These are phyloP conservation scores for Nematodospora valgi DNA, from an alignment of 805 yeast species.

Conservation along the genomic window DNA sequence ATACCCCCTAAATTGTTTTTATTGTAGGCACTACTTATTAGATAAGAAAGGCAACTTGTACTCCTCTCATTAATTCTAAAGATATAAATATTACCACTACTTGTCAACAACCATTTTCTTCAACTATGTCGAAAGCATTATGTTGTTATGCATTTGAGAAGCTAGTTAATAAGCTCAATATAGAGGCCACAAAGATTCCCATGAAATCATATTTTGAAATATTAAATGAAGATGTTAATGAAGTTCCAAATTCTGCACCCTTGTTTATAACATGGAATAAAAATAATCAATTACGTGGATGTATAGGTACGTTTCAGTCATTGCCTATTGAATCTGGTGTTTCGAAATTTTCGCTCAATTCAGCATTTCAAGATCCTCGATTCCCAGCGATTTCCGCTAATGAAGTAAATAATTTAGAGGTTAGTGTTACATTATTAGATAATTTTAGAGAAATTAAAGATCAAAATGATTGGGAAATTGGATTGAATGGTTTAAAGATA, in stretches of 20 bases:
- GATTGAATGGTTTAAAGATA: conserved; percentile 76
- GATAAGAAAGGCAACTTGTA: too few relatives aligned
- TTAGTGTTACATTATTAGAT: conserved; percentile 61
- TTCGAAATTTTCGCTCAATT: conserved; percentile 51
- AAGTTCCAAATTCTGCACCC: conserved; percentile 42
- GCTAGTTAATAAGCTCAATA: conserved; percentile 19
- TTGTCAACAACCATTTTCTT: neutral
- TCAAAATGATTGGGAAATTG: conserved; percentile 74
- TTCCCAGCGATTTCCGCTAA: conserved; percentile 57
- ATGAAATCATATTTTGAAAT: conserved; percentile 13
- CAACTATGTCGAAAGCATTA: conserved; percentile 33
- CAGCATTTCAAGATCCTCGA: conserved; percentile 75
- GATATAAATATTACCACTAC: too few relatives aligned
- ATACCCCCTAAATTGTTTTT: too few relatives aligned
- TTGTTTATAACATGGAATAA: conserved; percentile 88
- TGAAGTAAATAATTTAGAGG: conserved; percentile 55
- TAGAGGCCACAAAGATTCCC: conserved; percentile 12
- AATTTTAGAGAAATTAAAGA: conserved; percentile 52
- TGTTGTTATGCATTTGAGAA: conserved; percentile 38
- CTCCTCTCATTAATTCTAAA: too few relatives aligned
- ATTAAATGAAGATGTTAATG: conserved; percentile 9
- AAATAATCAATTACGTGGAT: conserved; percentile 63
- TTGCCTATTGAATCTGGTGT: conserved; percentile 57
- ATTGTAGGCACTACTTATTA: too few relatives aligned
- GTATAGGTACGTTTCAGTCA: conserved; percentile 84